A percentile compares a stretch with the other conserved stretches of the same genome.
phyloP scores from a whole-genome alignment of 2,329 filamentous ascomycete species.

The Alternaria angustiovoidea region DNA sequence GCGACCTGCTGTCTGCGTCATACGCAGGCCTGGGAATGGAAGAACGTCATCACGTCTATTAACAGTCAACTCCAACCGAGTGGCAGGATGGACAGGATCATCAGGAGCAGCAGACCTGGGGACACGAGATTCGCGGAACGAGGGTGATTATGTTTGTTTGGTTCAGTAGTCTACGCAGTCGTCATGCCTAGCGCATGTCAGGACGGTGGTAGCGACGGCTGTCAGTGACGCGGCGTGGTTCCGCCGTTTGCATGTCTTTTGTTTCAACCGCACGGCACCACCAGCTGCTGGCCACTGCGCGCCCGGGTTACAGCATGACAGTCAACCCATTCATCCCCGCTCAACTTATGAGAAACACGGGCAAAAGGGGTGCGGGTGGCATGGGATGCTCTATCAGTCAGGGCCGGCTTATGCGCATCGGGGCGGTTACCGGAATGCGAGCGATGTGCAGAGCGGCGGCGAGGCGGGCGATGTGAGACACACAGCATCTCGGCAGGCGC shows the following conservation, averaged over 20 bases:
- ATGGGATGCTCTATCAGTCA: conserved; percentile 4
- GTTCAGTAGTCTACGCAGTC: neutral
- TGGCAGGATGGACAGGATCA: conserved; percentile 2
- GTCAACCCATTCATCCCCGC: conserved; percentile 8
- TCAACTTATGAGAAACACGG: conserved; percentile 16
- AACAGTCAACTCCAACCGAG: conserved; percentile 4
- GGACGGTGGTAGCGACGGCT: conserved; percentile 4
- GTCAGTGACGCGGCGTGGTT: conserved; percentile 15
- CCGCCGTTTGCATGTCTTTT: conserved; percentile 24
- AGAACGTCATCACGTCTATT: conserved; percentile 14
- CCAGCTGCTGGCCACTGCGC: conserved; percentile 18
- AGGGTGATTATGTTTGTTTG: conserved; percentile 14
- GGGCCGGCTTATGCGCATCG: conserved; percentile 10
- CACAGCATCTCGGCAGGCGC: conserved; percentile 10
- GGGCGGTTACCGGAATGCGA: conserved; percentile 18
- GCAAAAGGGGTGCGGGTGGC: conserved; percentile 10
- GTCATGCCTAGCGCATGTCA: neutral
- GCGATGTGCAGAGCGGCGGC: conserved; percentile 4
- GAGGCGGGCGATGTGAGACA: conserved; percentile 12
- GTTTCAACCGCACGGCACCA: conserved; percentile 21
- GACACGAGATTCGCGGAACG: neutral
- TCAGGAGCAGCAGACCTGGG: conserved; percentile 1
- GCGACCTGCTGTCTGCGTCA: conserved; percentile 14
- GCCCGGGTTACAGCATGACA: conserved; percentile 10
- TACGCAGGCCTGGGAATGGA: conserved; percentile 1